Percentiles rank a stretch among this genome's conserved stretches.
These are phyloP conservation scores for Diplotaxis tenuifolia DNA, from an alignment of 345 rosid genomes.

Conservation along the genomic window DNA sequence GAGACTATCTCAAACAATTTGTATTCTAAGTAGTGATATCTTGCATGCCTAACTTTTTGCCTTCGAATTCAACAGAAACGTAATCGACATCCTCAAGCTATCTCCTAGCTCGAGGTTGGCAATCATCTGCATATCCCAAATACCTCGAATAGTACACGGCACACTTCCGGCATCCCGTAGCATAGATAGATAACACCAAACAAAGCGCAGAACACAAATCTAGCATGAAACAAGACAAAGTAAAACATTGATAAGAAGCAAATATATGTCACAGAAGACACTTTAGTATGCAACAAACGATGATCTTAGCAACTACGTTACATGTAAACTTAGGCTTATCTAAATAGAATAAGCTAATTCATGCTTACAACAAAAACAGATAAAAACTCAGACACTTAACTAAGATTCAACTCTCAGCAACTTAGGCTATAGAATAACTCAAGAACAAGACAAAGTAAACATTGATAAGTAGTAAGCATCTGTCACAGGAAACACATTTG, in stretches of 20 bases:
- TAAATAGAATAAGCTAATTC: no score
- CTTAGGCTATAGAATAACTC: no score
- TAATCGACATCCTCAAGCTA: conserved; percentile 95
- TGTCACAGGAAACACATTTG: no score
- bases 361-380: no score
- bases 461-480: no score
- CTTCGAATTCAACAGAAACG: conserved; percentile 92
- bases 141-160: conserved; percentile 87
- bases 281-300: no score
- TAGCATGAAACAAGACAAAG: conserved; percentile 26
- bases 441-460: no score
- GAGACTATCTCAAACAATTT: not conserved
- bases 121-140: conserved; percentile 90
- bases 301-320: no score
- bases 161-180: conserved; percentile 97
- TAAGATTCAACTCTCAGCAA: no score
- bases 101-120: conserved; percentile 86
- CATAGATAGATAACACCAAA: conserved; percentile 94
- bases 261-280: not conserved
- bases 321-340: no score
- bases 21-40: conserved; percentile 89
- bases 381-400: no score
- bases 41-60: conserved; percentile 77
- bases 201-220: conserved; percentile 93
- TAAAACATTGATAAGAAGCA: not conserved